Evolutionary conservation across 2,329 filamentous ascomycete species (phyloP).

Genomic region (Ophiostoma triangulosporum): DNA sequence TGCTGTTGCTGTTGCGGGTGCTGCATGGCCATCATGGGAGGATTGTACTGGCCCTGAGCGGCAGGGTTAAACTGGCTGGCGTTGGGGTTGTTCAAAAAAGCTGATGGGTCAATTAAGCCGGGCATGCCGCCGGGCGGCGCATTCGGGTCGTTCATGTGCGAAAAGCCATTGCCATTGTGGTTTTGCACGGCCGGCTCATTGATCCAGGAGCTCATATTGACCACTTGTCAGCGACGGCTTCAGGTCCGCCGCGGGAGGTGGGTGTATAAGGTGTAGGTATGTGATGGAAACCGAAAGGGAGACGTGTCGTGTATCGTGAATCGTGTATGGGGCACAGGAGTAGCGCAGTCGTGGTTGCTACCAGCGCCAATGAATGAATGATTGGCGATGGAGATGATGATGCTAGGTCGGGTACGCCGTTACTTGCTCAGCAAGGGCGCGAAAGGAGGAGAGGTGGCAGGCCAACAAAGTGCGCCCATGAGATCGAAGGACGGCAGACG

Average conservation of each 20-base stretch:
- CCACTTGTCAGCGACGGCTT: constrained; percentile 15
- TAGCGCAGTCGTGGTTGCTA: neutral
- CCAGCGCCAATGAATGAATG: neutral
- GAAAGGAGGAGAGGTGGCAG: neutral
- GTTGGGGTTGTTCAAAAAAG: constrained; percentile 41
- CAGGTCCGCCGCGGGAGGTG: constrained; percentile 17
- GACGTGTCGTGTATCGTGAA: neutral
- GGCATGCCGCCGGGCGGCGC: constrained; percentile 26
- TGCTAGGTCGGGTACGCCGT: neutral
- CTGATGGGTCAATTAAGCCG: constrained; percentile 52
- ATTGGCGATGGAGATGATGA: neutral
- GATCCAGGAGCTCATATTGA: constrained; percentile 57
- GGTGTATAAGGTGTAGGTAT: neutral
- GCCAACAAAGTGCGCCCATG: constrained; percentile 24
- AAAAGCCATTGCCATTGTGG: constrained; percentile 57
- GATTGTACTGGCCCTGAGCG: constrained; percentile 42
- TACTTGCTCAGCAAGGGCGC: neutral
- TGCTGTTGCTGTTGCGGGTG: constrained; percentile 22
- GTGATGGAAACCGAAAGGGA: neutral
- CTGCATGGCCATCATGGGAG: constrained; percentile 52
- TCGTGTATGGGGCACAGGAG: neutral
- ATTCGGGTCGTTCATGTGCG: constrained; percentile 50
- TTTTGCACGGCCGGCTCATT: constrained; percentile 55
- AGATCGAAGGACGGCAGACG: too few relatives aligned
- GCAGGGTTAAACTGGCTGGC: constrained; percentile 2